phyloP scores from a whole-genome alignment of 2,329 filamentous ascomycete genomes.

The Diaporthe ilicicola region DNA sequence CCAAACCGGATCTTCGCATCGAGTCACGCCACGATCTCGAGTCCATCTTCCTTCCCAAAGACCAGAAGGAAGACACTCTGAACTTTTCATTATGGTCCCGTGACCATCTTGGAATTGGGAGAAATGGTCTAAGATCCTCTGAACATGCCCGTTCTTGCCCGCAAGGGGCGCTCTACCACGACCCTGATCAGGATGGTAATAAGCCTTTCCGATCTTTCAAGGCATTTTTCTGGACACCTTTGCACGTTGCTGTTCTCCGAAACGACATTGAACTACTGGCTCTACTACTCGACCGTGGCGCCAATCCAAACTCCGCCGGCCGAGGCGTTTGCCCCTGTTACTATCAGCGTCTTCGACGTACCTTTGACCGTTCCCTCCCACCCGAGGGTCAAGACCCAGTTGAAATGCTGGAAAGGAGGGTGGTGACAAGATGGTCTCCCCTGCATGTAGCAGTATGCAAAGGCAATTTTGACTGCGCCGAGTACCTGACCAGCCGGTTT shows the following conservation, averaged over 20 bases:
- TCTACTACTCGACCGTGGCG: neutral
- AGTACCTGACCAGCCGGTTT: neutral
- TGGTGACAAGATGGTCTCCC: neutral
- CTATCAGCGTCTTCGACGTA: neutral
- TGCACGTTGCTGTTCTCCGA: neutral
- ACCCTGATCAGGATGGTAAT: too few species aligned
- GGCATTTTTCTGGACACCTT: neutral
- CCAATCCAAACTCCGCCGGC: neutral
- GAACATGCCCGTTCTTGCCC: neutral
- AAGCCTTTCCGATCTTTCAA: neutral
- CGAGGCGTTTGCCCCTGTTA: neutral
- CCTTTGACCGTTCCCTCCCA: neutral
- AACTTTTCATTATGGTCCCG: too few species aligned
- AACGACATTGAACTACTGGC: neutral
- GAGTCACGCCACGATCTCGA: neutral
- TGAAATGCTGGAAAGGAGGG: neutral
- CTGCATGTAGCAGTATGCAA: neutral
- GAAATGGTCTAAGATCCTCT: neutral
- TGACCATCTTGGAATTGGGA: neutral
- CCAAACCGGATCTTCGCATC: neutral
- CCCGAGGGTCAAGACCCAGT: neutral
- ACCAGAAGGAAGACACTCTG: too few species aligned
- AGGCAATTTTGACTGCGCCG: neutral
- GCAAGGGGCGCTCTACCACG: too few species aligned
- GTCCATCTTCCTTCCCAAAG: too few species aligned